A percentile compares a stretch with the other conserved stretches of the same genome.
phyloP scores from a whole-genome alignment of 805 yeast species.

The Diddensiella transvaalensis region DNA sequence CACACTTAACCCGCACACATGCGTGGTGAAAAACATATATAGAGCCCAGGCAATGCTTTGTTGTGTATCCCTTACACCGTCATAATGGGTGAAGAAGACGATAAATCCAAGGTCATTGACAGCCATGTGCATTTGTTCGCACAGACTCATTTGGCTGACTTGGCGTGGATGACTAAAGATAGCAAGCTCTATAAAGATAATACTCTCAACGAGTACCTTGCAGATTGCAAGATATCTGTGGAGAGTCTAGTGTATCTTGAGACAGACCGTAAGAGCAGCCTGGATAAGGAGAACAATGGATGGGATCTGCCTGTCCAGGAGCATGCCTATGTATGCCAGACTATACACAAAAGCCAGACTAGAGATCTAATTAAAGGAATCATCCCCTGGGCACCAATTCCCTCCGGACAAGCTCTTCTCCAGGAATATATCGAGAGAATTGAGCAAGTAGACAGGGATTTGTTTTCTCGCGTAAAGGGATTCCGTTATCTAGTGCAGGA shows the following conservation, averaged over 20 bases:
- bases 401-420: slow-evolving; percentile 31
- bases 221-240: slow-evolving; percentile 16
- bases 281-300: slow-evolving; percentile 7
- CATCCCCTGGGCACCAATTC: slow-evolving; percentile 47
- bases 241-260: slow-evolving; percentile 37
- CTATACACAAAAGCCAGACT: slow-evolving; percentile 3
- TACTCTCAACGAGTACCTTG: slow-evolving; percentile 32
- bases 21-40: background rate
- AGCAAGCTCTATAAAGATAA: slow-evolving; percentile 28
- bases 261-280: slow-evolving; percentile 31
- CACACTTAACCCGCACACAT: background rate
- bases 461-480: slow-evolving; percentile 34
- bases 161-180: slow-evolving; percentile 37
- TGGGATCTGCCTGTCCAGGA: slow-evolving; percentile 32
- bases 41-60: background rate
- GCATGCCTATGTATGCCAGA: slow-evolving; percentile 27
- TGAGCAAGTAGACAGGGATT: slow-evolving; percentile 8
- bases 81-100: background rate
- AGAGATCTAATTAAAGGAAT: slow-evolving; percentile 28
- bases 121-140: slow-evolving; percentile 40
- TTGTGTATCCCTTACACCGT: no score
- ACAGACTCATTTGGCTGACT: slow-evolving; percentile 22
- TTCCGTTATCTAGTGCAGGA: slow-evolving; percentile 44
- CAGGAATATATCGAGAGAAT: slow-evolving; percentile 21
- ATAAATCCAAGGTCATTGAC: slow-evolving; percentile 26